Base-by-base conservation (phyloP, 495 filamentous ascomycete species). In the Hypoxylon crocopeplum region DNA sequence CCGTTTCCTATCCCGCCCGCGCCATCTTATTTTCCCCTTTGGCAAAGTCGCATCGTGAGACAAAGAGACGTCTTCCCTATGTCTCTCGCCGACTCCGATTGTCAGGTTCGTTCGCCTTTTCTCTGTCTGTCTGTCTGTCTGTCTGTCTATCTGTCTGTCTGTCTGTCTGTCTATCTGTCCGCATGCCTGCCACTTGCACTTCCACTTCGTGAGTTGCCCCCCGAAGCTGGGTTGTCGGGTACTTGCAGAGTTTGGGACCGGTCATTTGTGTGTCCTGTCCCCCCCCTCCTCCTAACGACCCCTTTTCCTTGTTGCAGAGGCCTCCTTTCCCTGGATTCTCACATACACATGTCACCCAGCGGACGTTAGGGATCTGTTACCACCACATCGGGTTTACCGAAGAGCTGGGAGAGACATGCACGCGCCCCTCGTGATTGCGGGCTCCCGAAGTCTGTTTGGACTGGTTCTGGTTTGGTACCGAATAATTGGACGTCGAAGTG, bases 61-160 rank as follows among this genome's bases (percentile, higher is more conserved):
- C 54, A 64, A n/a, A 10, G 22, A 46, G 36, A 8, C 5, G 41
- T 57, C 29, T 32, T 41, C 15, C 32, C 33, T 54, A 37, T 53
- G 41, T 54, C 54, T 55, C 60, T 64, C 55, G 54, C 55, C 32
- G 59, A 63, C 60, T 59, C 57, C 57, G 49, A 49, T 44, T 40
- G 47, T 38, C 38, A 50, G 46, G 29, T 32, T 37, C 34, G 34
- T 38, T 13, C 4, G n/a, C 12, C 34, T 38, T 13, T n/a, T n/a
- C n/a, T n/a, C n/a, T n/a, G n/a, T n/a, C n/a, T n/a, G n/a, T n/a
- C n/a, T n/a, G n/a, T n/a, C n/a, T n/a, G n/a, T n/a, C n/a, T n/a
- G n/a, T n/a, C n/a, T n/a, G n/a, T n/a, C n/a, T n/a, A n/a, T n/a
- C n/a, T n/a, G n/a, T n/a, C n/a, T n/a, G n/a, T n/a, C n/a, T n/a